phyloP scores from a whole-genome alignment of 208 protist species.

The Acanthamoeba sp. region DNA sequence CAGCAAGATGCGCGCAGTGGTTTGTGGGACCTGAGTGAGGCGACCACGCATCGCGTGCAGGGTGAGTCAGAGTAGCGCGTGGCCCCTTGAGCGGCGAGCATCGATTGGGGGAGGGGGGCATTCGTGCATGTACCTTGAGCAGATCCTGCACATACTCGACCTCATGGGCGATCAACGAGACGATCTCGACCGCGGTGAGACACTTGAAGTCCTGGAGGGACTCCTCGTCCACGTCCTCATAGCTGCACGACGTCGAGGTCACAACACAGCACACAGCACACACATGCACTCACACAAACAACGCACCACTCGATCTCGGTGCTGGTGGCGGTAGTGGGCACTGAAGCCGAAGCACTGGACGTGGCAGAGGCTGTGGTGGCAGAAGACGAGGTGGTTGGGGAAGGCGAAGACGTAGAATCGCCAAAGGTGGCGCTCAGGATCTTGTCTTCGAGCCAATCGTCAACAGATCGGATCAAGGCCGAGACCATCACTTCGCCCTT shows the following conservation, averaged over 20 bases:
- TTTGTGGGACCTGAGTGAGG: constrained; percentile 13
- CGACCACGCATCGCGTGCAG: not conserved
- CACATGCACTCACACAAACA: not conserved
- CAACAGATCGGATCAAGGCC: not conserved
- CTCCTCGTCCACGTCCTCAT: not conserved
- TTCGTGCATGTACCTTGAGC: no score
- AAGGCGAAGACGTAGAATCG: not conserved
- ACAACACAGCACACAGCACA: not conserved
- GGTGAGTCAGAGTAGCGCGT: no score
- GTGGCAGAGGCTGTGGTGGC: not conserved
- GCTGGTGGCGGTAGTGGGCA: not conserved
- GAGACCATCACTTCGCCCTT: not conserved
- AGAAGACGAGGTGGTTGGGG: not conserved
- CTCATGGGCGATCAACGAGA: constrained; percentile 17
- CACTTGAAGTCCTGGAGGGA: constrained; percentile 31
- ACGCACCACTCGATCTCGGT: not conserved
- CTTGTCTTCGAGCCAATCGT: constrained; percentile 12
- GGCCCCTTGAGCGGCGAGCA: no score
- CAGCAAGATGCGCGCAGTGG: constrained; percentile 28
- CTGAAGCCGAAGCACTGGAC: not conserved
- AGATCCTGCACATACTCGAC: constrained; percentile 39
- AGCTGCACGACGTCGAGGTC: not conserved
- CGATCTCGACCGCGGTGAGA: not conserved
- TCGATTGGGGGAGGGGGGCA: no score
- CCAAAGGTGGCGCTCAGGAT: not conserved